These are phyloP conservation scores for Termitomyces bulborhizus DNA, from an alignment of 768 basidiomycete genomes.

Conservation along the genomic window DNA sequence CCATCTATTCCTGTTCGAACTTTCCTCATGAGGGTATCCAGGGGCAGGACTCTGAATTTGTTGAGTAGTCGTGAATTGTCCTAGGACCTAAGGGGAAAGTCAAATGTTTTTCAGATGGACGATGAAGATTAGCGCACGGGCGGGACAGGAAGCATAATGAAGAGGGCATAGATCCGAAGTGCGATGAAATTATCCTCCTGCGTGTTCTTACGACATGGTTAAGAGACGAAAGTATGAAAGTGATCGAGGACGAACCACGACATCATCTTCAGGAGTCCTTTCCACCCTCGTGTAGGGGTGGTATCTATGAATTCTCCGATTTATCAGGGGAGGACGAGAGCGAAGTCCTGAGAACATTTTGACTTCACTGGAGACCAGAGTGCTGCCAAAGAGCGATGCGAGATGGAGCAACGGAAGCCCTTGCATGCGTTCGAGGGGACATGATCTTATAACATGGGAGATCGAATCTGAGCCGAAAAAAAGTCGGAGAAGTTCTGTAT, in stretches of 20 bases:
- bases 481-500: not conserved
- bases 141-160: not conserved
- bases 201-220: not conserved
- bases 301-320: not conserved
- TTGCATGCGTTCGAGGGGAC: not conserved
- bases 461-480: not conserved
- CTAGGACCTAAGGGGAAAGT: not conserved
- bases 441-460: not conserved
- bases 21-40: not conserved
- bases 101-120: not conserved
- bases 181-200: not conserved
- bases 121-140: not conserved
- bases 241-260: not conserved
- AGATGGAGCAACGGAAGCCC: not conserved
- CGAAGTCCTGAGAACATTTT: not conserved
- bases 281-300: not conserved
- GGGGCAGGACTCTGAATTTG: slow-evolving; percentile 21
- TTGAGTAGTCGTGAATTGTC: slow-evolving; percentile 23
- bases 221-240: too few relatives aligned
- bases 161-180: not conserved
- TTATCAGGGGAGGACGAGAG: not conserved
- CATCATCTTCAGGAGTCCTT: not conserved
- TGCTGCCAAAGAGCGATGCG: not conserved
- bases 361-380: not conserved
- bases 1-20: not conserved